phyloP scores from a whole-genome alignment of 805 yeast genomes.

The Ogataea sp. region DNA sequence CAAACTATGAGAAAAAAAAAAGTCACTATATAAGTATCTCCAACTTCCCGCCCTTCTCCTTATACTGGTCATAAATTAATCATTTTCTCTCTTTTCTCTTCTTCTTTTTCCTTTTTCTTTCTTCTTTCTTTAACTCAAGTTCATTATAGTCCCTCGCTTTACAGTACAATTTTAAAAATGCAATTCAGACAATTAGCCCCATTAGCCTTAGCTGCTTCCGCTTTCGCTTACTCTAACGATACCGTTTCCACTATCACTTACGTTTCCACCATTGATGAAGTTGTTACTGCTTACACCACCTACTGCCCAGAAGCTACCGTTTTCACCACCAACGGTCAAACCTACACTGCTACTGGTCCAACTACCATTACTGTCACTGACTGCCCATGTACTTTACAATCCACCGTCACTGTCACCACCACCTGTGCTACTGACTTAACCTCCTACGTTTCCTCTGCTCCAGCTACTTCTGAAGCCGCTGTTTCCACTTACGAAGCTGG shows the following conservation, averaged over 20 bases:
- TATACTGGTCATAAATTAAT: too few relatives aligned
- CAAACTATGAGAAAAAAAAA: too few relatives aligned
- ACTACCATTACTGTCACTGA: constrained; percentile 82
- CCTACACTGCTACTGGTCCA: constrained; percentile 69
- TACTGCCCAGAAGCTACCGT: constrained; percentile 77
- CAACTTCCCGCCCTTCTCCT: too few relatives aligned
- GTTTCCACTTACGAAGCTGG: constrained; percentile 20
- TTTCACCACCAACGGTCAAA: constrained; percentile 53
- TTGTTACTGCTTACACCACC: constrained; percentile 68
- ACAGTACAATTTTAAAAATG: constrained; percentile 16
- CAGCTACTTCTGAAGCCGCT: constrained; percentile 11
- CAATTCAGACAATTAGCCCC: constrained; percentile 27
- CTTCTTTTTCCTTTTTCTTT: constrained; percentile 1
- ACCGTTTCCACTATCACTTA: constrained; percentile 36
- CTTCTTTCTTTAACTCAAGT: neutral
- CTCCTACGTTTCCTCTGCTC: constrained; percentile 11
- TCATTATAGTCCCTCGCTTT: constrained; percentile 25
- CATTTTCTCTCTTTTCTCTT: constrained; percentile 1
- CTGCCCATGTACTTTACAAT: constrained; percentile 66
- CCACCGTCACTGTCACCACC: constrained; percentile 17
- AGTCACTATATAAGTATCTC: too few relatives aligned
- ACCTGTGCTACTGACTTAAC: constrained; percentile 10
- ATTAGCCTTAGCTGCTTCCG: constrained; percentile 29
- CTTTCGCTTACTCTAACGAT: constrained; percentile 35
- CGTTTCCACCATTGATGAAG: constrained; percentile 36